These are phyloP conservation scores for Zoysia japonica DNA, from an alignment of 176 grass and related monocot genomes.

Conservation along the genomic window DNA sequence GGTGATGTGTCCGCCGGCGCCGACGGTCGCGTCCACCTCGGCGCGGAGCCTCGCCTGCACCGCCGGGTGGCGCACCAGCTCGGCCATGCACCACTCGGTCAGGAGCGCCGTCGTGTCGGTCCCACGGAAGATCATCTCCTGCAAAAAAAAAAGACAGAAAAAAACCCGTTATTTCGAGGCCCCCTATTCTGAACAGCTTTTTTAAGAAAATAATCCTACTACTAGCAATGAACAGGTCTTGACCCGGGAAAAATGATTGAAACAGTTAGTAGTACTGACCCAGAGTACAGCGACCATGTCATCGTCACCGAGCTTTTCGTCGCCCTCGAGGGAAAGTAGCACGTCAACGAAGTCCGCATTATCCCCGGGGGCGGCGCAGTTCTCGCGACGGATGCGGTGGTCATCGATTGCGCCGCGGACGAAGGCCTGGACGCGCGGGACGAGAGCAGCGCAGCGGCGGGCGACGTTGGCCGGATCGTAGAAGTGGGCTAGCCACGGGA, in stretches of 20 bases:
- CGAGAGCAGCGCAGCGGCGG: slow-evolving; percentile 50
- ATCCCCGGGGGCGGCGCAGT: background rate
- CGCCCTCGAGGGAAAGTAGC: slow-evolving; percentile 63
- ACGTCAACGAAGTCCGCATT: slow-evolving; percentile 68
- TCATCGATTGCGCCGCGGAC: slow-evolving; percentile 58
- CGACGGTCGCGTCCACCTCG: slow-evolving; percentile 50
- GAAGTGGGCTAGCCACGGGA: slow-evolving; percentile 15
- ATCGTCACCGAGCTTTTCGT: slow-evolving; percentile 59
- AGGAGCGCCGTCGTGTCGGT: slow-evolving; percentile 79
- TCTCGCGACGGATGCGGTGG: slow-evolving; percentile 26
- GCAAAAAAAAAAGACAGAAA: background rate
- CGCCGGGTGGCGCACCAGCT: slow-evolving; percentile 55
- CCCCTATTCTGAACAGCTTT: no score
- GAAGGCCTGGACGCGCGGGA: slow-evolving; percentile 57
- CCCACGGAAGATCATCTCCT: slow-evolving; percentile 92
- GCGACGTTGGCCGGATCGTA: slow-evolving; percentile 55
- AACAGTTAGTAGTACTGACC: slow-evolving; percentile 30
- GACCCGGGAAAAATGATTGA: no score
- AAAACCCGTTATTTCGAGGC: no score
- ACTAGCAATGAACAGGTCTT: no score
- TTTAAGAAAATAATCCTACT: no score
- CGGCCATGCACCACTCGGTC: slow-evolving; percentile 77
- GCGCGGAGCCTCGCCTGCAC: slow-evolving; percentile 53
- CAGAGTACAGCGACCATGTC: slow-evolving; percentile 79
- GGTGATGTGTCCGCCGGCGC: background rate